Conservation (phyloP, 768 basidiomycete genomes). For the Hygrocybe punicea region DNA sequence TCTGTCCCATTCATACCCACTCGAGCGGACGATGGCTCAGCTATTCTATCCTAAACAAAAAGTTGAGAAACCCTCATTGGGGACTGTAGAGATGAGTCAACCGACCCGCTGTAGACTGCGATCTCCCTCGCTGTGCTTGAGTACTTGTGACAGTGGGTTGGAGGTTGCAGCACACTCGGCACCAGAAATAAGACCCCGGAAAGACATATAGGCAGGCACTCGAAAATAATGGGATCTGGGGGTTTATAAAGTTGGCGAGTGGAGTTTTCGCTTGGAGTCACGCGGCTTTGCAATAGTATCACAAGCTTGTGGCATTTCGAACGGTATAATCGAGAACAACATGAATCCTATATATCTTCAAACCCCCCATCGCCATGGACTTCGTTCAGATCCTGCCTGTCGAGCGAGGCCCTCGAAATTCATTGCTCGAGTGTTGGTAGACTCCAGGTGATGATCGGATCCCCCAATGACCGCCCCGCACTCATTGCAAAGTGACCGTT, state of each 20-base stretch:
- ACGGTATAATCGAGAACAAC: no score
- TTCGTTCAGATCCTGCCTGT: constrained; percentile 22
- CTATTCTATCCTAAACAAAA: constrained; percentile 60
- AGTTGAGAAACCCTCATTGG: background rate
- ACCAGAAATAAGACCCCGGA: constrained; percentile 79
- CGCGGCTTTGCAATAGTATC: no score
- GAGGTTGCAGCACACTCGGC: constrained; percentile 81
- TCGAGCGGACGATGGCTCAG: constrained; percentile 67
- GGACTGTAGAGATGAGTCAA: constrained; percentile 1
- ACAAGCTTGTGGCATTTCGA: no score
- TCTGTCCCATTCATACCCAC: constrained; percentile 37
- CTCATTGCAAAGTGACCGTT: constrained; percentile 50
- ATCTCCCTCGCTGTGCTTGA: constrained; percentile 88
- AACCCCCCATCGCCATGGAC: constrained; percentile 33
- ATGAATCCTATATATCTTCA: no score
- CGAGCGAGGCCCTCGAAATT: constrained; percentile 49
- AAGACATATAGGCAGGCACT: constrained; percentile 50
- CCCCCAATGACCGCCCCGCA: constrained; percentile 57
- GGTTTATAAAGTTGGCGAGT: background rate
- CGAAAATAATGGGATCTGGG: background rate
- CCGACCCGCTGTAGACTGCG: constrained; percentile 81
- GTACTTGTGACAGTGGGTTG: constrained; percentile 84
- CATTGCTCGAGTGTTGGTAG: constrained; percentile 41
- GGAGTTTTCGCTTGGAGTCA: no score
- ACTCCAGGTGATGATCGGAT: constrained; percentile 36